Evolutionary conservation across 1,284 basidiomycete genomes (phyloP).

Genomic region (Pseudozyma tsukubaensis): DNA sequence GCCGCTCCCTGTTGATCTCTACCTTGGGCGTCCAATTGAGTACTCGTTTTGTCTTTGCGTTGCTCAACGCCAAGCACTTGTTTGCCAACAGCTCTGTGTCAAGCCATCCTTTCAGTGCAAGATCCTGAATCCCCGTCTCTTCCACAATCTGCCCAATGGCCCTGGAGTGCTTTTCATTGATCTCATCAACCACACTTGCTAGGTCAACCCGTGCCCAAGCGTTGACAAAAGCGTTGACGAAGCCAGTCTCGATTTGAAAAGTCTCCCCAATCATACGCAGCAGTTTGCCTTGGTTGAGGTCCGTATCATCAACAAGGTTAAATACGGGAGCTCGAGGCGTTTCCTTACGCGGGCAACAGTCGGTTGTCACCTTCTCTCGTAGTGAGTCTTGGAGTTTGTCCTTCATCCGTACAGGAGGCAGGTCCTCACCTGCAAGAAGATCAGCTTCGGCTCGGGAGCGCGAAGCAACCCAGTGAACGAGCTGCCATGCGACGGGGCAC

Average conservation of each 20-base stretch:
- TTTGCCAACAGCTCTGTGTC: slow-evolving; percentile 48
- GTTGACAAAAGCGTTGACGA: slow-evolving; percentile 51
- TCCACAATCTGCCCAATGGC: slow-evolving; percentile 26
- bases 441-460: slow-evolving; percentile 33
- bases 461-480: slow-evolving; percentile 41
- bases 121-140: slow-evolving; percentile 7
- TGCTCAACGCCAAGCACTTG: slow-evolving; percentile 36
- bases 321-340: slow-evolving; percentile 54
- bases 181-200: slow-evolving; percentile 44
- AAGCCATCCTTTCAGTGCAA: slow-evolving; percentile 22
- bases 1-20: slow-evolving; percentile 3
- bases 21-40: slow-evolving; percentile 43
- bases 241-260: slow-evolving; percentile 50
- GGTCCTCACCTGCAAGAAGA: slow-evolving; percentile 42
- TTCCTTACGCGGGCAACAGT: slow-evolving; percentile 39
- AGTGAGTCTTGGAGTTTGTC: slow-evolving; percentile 39
- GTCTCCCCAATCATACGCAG: slow-evolving; percentile 35
- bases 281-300: slow-evolving; percentile 51
- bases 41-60: slow-evolving; percentile 36
- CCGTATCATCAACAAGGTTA: slow-evolving; percentile 56
- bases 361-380: slow-evolving; percentile 34
- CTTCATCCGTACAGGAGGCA: slow-evolving; percentile 44
- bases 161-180: slow-evolving; percentile 52
- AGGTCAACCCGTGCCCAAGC: slow-evolving; percentile 40
- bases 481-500: slow-evolving; percentile 43